Evolutionary conservation across 2,329 filamentous ascomycete genomes (phyloP).

Genomic region (Esteya vermicola): DNA sequence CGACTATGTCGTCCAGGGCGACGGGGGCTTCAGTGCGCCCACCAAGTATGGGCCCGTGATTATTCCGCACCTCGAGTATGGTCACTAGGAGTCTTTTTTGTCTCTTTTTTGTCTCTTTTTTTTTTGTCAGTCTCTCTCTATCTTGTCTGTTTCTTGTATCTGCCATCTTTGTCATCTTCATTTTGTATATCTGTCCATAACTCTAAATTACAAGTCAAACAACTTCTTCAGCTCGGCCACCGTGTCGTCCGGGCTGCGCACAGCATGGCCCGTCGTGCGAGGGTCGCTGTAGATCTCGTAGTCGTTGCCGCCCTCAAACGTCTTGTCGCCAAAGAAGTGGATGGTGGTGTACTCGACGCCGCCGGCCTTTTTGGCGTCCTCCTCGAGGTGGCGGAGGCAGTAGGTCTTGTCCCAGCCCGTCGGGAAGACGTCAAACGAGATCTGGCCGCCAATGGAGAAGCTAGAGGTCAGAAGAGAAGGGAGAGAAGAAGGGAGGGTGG

Average conservation of each 20-base stretch:
- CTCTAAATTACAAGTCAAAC: conserved; percentile 41
- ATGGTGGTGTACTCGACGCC: conserved; percentile 71
- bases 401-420: conserved; percentile 98
- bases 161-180: neutral
- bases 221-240: conserved; percentile 65
- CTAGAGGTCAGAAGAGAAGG: conserved; percentile 24
- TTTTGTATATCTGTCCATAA: neutral
- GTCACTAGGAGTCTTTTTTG: conserved; percentile 27
- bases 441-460: conserved; percentile 90
- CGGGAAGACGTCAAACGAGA: conserved; percentile 97
- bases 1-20: conserved; percentile 93
- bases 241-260: conserved; percentile 71
- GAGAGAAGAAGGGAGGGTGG: neutral
- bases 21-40: conserved; percentile 58
- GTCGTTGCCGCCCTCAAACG: conserved; percentile 80
- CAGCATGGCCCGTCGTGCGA: conserved; percentile 73
- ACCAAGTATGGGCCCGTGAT: conserved; percentile 97
- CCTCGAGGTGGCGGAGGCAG: conserved; percentile 77
- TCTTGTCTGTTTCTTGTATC: neutral
- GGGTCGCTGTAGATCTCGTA: conserved; percentile 81
- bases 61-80: conserved; percentile 72
- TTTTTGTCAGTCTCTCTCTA: neutral
- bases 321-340: conserved; percentile 99
- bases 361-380: conserved; percentile 55
- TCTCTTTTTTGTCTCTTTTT: neutral